Evolutionary conservation across 306 rosid genomes (phyloP), one percentile per base, ranked within the genome.

Genomic region (Senna siamea): DNA sequence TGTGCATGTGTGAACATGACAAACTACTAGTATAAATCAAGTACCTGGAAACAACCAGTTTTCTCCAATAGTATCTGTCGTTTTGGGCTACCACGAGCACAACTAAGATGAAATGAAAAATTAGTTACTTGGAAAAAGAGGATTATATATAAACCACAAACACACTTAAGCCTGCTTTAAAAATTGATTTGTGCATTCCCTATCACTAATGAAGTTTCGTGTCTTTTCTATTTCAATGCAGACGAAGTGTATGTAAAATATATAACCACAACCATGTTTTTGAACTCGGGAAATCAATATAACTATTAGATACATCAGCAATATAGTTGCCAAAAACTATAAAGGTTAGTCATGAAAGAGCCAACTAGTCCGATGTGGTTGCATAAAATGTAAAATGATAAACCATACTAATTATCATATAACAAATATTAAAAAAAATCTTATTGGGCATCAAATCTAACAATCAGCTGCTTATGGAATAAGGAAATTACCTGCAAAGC

Each of bases 81-180:
- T 74, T 92, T 95, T 34, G 93, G 82, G 83, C 99, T 95, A 51
- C 99, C 99, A 37, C 99, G 96, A 60, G 96, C 95, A 77, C 98
- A 95, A 70, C 99, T 95, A 62, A 34, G 72, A 71, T 58, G 75
- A 70, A 65, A 85, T 19, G 53, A 70, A 50, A 13, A 65, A 62
- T 61, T 61, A 75, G 80, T 52, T n/a, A 43, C 61, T 58, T 63
- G 9, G 14, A 78, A 70, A 69, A 64, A 26, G 37, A 57, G 22
- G 28, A 64, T 26, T 2, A 46, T 20, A 44, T 9, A 52, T 47
- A 60, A 48, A 37, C 9, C 55, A 64, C 32, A 47, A 60, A 14
- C 66, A 30, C 37, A 61, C 43, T 22, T 8, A n/a, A 30, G 44
- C 5, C 41, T 7, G 17, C 23, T 47, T 30, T 70, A 34, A 46